These are phyloP conservation scores for Caloboletus inedulis DNA, from an alignment of 1,284 basidiomycete genomes.

Conservation along the genomic window DNA sequence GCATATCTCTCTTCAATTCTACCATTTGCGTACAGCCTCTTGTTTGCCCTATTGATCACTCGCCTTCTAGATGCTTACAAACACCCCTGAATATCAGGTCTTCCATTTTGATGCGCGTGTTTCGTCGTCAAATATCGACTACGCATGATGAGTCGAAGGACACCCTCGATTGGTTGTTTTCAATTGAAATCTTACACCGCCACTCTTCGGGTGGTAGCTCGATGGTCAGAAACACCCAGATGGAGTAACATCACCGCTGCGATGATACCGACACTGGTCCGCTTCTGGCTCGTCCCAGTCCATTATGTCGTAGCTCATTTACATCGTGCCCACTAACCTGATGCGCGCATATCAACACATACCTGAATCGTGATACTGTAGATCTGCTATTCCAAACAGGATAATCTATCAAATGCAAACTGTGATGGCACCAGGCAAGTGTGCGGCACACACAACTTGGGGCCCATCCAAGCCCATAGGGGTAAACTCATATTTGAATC, in stretches of 20 bases:
- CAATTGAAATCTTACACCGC: slow-evolving; percentile 17
- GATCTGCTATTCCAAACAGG: slow-evolving; percentile 7
- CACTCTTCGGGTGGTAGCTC: slow-evolving; percentile 4
- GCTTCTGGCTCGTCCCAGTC: slow-evolving; percentile 10
- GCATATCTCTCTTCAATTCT: slow-evolving; percentile 10
- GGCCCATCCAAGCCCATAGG: slow-evolving; percentile 10
- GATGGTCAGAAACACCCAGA: slow-evolving; percentile 9
- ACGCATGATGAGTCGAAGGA: slow-evolving; percentile 30
- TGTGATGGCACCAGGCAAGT: slow-evolving; percentile 6
- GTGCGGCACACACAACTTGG: slow-evolving; percentile 4
- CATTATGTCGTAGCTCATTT: slow-evolving; percentile 3
- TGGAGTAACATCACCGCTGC: slow-evolving; percentile 9
- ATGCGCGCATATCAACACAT: slow-evolving; percentile 8
- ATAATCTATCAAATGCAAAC: slow-evolving; percentile 14
- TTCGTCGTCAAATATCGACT: slow-evolving; percentile 31
- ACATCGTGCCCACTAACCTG: slow-evolving; percentile 13
- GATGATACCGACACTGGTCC: slow-evolving; percentile 8
- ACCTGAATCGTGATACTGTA: not conserved
- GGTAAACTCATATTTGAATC: not conserved
- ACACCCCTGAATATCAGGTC: slow-evolving; percentile 28
- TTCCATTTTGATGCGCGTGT: slow-evolving; percentile 39
- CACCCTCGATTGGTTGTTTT: slow-evolving; percentile 15
- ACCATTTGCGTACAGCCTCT: slow-evolving; percentile 26
- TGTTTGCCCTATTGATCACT: slow-evolving; percentile 18
- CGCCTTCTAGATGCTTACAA: slow-evolving; percentile 19